Evolutionary conservation across 108 stramenopile genomes (phyloP).

Genomic region (Cyclostephanos tholiformis): DNA sequence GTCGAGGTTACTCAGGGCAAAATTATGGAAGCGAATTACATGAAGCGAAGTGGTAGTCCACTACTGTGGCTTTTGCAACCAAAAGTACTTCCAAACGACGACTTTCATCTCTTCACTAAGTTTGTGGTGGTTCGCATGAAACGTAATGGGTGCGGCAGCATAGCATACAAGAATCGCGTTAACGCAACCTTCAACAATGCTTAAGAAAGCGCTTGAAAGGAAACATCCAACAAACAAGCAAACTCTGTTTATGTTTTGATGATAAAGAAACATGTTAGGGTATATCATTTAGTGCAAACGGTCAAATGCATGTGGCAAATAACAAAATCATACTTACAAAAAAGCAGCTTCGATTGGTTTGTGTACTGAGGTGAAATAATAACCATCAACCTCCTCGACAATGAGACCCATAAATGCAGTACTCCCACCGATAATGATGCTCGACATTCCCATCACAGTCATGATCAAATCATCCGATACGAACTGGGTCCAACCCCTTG

Average conservation of each 20-base stretch:
- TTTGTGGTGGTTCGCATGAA: constrained; percentile 71
- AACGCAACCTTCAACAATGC: constrained; percentile 76
- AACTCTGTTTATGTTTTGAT: constrained; percentile 24
- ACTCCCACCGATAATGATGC: constrained; percentile 49
- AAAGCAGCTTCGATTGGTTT: constrained; percentile 68
- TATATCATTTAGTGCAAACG: not conserved
- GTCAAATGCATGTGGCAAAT: not conserved
- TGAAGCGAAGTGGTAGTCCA: not conserved
- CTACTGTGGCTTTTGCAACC: constrained; percentile 32
- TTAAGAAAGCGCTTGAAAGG: constrained; percentile 61
- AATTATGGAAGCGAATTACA: not conserved
- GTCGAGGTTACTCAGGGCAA: not conserved
- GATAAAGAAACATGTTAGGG: constrained; percentile 16
- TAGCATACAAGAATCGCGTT: constrained; percentile 85
- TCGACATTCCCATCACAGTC: constrained; percentile 60
- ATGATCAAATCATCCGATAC: constrained; percentile 72
- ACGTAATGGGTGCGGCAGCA: constrained; percentile 66
- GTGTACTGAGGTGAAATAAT: constrained; percentile 57
- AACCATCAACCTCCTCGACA: constrained; percentile 78
- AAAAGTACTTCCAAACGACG: constrained; percentile 57
- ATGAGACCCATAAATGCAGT: constrained; percentile 60
- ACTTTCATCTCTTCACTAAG: constrained; percentile 57
- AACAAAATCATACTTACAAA: constrained; percentile 53
- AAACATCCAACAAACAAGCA: constrained; percentile 67
- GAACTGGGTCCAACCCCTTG: constrained; percentile 75